Evolutionary conservation across 129 eudicot species (phyloP), one percentile per base, ranked within the genome.

Genomic region (Gnaphalium uliginosum): DNA sequence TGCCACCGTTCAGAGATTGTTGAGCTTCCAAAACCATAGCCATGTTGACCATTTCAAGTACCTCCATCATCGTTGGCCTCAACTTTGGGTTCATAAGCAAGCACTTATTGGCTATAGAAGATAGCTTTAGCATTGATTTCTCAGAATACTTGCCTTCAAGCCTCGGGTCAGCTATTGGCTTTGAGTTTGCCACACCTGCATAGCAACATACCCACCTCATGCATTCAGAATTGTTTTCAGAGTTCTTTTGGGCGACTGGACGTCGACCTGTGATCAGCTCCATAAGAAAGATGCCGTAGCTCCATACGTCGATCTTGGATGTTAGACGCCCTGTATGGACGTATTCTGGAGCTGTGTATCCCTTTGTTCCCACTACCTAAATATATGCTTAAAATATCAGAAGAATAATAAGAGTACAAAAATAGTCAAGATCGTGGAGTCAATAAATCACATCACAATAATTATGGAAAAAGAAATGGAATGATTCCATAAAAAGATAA

Each of bases 311-410:
- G 19, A 84, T 82, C 69, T 86, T 90, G 68, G 72, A 43, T 7
- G 90, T 90, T 21, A 90, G 85, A 65, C 87, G 93, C n/a, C 96
- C 96, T 3, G 90, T 90, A 77, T 86, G 90, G n/a, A 90, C 48
- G 67, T 90, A 90, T 73, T 90, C 96, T 3, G 96, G 96, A 43
- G 96, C 93, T 39, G 96, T 90, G 64, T 90, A 90, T 32, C 96
- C 93, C 84, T 73, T 79, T 13, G 96, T 90, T 69, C 96, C 96
- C 9, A 86, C 96, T 37, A 86, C 83, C 96, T 90, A 81, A 76
- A 35, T 33, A 76, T 14, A n/a, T 64, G 33, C 53, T 50, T 0
- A 50, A 21, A 2, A 23, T 75, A 50, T 50, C n/a, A 75, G n/a
- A 75, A 48, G 56, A 73, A 57, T 8, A 6, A 4, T 23, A 68